phyloP scores from a whole-genome alignment of 306 rosid species.

The Hylodesmum podocarpum region DNA sequence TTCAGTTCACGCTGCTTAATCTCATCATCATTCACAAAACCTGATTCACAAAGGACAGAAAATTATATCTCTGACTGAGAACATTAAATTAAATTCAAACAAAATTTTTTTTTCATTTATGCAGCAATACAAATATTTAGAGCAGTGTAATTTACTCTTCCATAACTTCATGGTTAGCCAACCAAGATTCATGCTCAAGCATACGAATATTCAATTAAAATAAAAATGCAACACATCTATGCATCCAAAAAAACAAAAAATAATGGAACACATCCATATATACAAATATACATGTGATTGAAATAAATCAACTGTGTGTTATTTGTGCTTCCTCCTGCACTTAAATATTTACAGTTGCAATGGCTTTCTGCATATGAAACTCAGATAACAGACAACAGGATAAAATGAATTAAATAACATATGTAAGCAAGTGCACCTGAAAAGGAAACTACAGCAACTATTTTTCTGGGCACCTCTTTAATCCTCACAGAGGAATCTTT shows the following conservation, averaged over 20 bases:
- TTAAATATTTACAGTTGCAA: constrained; percentile 5
- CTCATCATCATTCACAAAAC: constrained; percentile 73
- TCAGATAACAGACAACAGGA: neutral
- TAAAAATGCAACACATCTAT: neutral
- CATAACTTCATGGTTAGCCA: constrained; percentile 1
- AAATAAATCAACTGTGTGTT: constrained; percentile 9
- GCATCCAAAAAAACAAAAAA: neutral
- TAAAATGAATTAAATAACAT: neutral
- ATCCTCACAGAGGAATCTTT: constrained; percentile 79
- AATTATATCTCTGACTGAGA: constrained; percentile 6
- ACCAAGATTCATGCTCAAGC: neutral
- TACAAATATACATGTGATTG: constrained; percentile 1
- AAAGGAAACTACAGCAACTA: constrained; percentile 77
- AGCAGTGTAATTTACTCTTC: constrained; percentile 2
- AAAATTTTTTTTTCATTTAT: neutral
- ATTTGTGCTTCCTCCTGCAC: constrained; percentile 2
- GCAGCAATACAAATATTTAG: neutral
- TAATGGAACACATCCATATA: neutral
- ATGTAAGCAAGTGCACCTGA: constrained; percentile 56
- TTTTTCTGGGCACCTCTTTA: constrained; percentile 71
- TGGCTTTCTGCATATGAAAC: neutral
- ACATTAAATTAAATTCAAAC: constrained; percentile 6
- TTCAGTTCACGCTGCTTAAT: constrained; percentile 63
- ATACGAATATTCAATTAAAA: neutral
- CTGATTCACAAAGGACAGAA: constrained; percentile 40